A percentile compares a stretch with the other conserved stretches of the same genome.
These are phyloP conservation scores for Stephania japonica DNA, from an alignment of 164 flowering plant species.

Conservation along the genomic window DNA sequence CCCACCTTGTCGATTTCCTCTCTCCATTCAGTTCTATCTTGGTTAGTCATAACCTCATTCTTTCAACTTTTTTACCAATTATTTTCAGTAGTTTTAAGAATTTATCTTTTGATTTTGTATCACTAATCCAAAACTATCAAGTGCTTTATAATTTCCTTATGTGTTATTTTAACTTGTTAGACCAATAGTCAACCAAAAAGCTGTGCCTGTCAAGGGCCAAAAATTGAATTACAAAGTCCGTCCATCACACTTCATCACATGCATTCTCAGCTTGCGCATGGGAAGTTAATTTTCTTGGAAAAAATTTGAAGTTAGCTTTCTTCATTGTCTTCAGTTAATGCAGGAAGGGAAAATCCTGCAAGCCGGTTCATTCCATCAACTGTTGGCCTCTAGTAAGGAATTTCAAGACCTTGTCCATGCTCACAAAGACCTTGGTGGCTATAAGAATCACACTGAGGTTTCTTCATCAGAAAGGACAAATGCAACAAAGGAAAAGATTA, in stretches of 20 bases:
- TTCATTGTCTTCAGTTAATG: slow-evolving; percentile 39
- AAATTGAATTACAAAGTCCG: too few species aligned
- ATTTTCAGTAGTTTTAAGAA: not conserved
- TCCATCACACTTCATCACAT: too few species aligned
- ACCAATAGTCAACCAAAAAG: too few species aligned
- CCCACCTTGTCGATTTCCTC: slow-evolving; percentile 92
- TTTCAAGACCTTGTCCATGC: slow-evolving; percentile 66
- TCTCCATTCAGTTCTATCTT: slow-evolving; percentile 64
- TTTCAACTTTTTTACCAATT: not conserved
- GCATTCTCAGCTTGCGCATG: too few species aligned
- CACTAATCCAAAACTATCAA: too few species aligned
- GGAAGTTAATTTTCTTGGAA: not conserved
- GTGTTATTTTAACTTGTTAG: not conserved
- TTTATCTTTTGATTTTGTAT: not conserved
- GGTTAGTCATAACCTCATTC: slow-evolving; percentile 39
- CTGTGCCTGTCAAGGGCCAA: too few species aligned
- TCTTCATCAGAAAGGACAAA: slow-evolving; percentile 16
- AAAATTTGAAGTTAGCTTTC: too few species aligned
- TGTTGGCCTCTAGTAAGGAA: slow-evolving; percentile 43
- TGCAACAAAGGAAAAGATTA: slow-evolving; percentile 28
- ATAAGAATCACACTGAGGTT: slow-evolving; percentile 29
- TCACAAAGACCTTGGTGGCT: slow-evolving; percentile 44
- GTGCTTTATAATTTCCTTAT: not conserved
- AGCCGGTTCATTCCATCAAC: slow-evolving; percentile 40
- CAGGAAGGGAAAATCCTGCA: slow-evolving; percentile 46